Evolutionary conservation across 2,329 filamentous ascomycete genomes (phyloP).

Genomic region (Penicillium sp.): DNA sequence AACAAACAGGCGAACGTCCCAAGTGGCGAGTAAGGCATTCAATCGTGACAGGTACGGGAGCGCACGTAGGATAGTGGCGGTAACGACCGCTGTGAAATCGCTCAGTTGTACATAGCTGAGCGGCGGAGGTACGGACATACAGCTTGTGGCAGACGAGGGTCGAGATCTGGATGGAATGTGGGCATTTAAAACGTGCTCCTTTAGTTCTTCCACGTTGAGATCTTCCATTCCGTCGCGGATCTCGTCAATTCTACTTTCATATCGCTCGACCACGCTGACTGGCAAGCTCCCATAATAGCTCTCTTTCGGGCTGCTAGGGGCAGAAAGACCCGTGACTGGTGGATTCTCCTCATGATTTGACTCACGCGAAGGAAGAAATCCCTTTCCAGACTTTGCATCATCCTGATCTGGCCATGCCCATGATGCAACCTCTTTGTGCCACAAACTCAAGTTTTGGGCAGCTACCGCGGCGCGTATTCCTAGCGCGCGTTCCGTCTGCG

Average conservation of each 20-base stretch:
- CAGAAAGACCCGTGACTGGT: not conserved
- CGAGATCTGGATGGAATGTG: slow-evolving; percentile 64
- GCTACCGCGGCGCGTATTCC: slow-evolving; percentile 58
- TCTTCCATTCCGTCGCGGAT: slow-evolving; percentile 55
- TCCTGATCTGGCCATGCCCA: slow-evolving; percentile 55
- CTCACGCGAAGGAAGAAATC: slow-evolving; percentile 38
- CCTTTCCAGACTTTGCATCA: slow-evolving; percentile 40
- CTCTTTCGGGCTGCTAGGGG: slow-evolving; percentile 15
- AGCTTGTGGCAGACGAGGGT: slow-evolving; percentile 46
- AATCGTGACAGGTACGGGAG: slow-evolving; percentile 76
- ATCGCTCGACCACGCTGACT: slow-evolving; percentile 59
- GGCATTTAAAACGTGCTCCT: slow-evolving; percentile 77
- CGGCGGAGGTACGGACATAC: slow-evolving; percentile 42
- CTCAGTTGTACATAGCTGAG: slow-evolving; percentile 67
- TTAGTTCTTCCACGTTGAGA: slow-evolving; percentile 66
- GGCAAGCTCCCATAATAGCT: slow-evolving; percentile 69
- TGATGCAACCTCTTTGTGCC: slow-evolving; percentile 56
- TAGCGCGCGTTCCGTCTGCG: slow-evolving; percentile 55
- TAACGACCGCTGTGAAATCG: slow-evolving; percentile 85
- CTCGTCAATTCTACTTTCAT: slow-evolving; percentile 69
- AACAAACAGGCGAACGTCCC: slow-evolving; percentile 72
- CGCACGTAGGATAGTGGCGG: slow-evolving; percentile 84
- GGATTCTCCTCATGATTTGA: not conserved
- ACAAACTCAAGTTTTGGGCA: slow-evolving; percentile 56
- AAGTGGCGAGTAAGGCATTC: slow-evolving; percentile 67